Conservation (phyloP, 78 protist genomes). For the Pelomyxa schiedti region DNA sequence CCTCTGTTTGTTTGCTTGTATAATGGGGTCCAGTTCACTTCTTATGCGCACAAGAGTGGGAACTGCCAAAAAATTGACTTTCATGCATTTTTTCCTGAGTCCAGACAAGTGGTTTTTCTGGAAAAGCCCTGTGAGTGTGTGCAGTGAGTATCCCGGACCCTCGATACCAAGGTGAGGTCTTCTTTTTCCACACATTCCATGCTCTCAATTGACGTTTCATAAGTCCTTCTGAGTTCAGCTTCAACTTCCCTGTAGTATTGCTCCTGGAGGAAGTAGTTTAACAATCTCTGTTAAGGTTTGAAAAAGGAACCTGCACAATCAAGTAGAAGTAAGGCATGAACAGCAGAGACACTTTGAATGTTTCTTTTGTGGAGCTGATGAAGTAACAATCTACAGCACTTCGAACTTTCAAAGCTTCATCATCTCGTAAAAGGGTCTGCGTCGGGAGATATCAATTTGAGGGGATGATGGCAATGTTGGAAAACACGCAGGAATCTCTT, state of each 20-base stretch:
- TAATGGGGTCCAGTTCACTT: conserved; percentile 14
- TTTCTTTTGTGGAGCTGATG: conserved; percentile 34
- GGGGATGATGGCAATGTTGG: background rate
- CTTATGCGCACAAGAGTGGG: conserved; percentile 41
- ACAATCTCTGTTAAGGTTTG: no score
- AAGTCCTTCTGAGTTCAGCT: conserved; percentile 20
- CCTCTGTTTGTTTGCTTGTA: conserved; percentile 1
- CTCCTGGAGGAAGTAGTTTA: background rate
- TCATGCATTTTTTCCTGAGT: conserved; percentile 27
- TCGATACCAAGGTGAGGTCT: conserved; percentile 73
- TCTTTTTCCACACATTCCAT: conserved; percentile 51
- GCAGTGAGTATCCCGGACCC: background rate
- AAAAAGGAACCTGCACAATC: conserved; percentile 1
- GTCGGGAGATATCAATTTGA: conserved; percentile 21
- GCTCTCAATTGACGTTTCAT: conserved; percentile 12
- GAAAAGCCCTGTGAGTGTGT: background rate
- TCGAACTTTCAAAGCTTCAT: no score
- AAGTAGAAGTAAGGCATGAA: conserved; percentile 69
- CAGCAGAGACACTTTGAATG: conserved; percentile 46
- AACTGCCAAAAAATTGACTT: conserved; percentile 59
- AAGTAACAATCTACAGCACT: conserved; percentile 29
- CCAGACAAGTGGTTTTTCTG: conserved; percentile 87
- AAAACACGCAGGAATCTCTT: conserved; percentile 8
- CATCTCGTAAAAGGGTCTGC: background rate
- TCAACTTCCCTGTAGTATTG: conserved; percentile 48